These are phyloP conservation scores for Brettanomyces anomalus DNA, from an alignment of 805 yeast genomes.

Conservation along the genomic window DNA sequence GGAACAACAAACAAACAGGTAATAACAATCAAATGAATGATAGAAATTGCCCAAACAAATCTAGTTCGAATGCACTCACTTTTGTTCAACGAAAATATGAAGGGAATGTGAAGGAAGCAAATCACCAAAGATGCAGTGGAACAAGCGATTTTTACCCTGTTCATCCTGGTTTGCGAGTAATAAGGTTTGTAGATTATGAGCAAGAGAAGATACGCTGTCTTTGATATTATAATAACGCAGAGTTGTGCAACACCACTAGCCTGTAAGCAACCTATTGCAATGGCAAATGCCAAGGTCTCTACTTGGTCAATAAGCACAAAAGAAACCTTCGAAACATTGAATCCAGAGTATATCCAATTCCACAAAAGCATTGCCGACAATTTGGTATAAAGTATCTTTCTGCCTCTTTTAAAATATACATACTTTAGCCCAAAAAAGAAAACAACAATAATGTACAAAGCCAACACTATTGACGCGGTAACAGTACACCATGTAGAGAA, in stretches of 20 bases:
- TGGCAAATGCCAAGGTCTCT: constrained; percentile 26
- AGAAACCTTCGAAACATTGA: constrained; percentile 32
- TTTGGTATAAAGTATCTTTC: constrained; percentile 35
- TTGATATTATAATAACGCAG: constrained; percentile 27
- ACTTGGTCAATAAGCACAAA: constrained; percentile 30
- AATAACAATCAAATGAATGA: constrained; percentile 27
- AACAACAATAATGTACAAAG: constrained; percentile 26
- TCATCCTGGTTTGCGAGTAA: constrained; percentile 25
- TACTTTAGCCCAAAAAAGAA: constrained; percentile 27
- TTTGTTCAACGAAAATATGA: constrained; percentile 26
- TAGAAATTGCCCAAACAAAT: constrained; percentile 34
- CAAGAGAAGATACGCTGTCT: constrained; percentile 22
- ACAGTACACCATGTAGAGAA: constrained; percentile 19
- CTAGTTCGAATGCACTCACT: constrained; percentile 32
- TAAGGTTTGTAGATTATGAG: constrained; percentile 24
- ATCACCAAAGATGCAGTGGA: constrained; percentile 31
- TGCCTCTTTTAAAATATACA: constrained; percentile 14
- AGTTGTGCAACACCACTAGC: constrained; percentile 37
- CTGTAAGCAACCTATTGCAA: constrained; percentile 38
- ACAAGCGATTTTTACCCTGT: constrained; percentile 24
- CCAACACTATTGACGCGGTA: constrained; percentile 26
- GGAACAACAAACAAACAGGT: constrained; percentile 19
- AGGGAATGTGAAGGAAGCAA: constrained; percentile 35
- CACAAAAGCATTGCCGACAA: constrained; percentile 37
- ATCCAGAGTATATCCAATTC: constrained; percentile 35